These are phyloP conservation scores for Meyerozyma athensensis DNA, from an alignment of 1,139 yeast genomes.

Conservation along the genomic window DNA sequence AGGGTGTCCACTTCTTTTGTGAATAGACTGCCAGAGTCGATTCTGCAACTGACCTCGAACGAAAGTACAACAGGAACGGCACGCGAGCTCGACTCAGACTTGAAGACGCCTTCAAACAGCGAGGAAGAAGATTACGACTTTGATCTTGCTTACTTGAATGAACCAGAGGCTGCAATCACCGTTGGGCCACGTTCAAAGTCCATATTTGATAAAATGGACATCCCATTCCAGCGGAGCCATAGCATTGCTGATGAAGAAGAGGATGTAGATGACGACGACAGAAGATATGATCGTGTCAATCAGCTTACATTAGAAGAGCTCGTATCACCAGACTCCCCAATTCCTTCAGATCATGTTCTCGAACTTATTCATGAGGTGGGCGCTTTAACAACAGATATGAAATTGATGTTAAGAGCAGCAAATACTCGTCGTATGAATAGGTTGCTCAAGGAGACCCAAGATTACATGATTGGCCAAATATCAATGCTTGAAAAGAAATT, in stretches of 20 bases:
- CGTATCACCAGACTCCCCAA: slow-evolving; percentile 47
- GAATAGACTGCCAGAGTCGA: no score
- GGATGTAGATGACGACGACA: slow-evolving; percentile 10
- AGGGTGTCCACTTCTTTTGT: background rate
- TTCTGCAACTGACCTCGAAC: no score
- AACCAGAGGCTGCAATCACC: slow-evolving; percentile 16
- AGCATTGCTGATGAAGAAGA: slow-evolving; percentile 6
- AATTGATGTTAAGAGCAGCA: slow-evolving; percentile 56
- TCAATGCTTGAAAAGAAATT: slow-evolving; percentile 16
- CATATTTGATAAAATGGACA: slow-evolving; percentile 27
- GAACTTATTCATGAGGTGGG: slow-evolving; percentile 59
- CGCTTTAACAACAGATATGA: slow-evolving; percentile 57
- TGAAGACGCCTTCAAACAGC: slow-evolving; percentile 16
- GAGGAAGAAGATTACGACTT: slow-evolving; percentile 23
- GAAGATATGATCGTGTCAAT: slow-evolving; percentile 16
- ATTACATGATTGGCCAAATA: slow-evolving; percentile 22
- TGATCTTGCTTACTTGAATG: slow-evolving; percentile 28
- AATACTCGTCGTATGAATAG: slow-evolving; percentile 57
- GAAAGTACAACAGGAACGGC: background rate
- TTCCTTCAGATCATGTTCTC: slow-evolving; percentile 51
- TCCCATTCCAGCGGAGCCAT: slow-evolving; percentile 2
- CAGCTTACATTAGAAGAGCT: slow-evolving; percentile 45
- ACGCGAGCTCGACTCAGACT: slow-evolving; percentile 10
- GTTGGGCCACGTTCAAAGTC: slow-evolving; percentile 35
- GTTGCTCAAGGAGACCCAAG: slow-evolving; percentile 33